Base-by-base conservation (phyloP, 2,329 filamentous ascomycete species). In the Shiraia sp. region DNA sequence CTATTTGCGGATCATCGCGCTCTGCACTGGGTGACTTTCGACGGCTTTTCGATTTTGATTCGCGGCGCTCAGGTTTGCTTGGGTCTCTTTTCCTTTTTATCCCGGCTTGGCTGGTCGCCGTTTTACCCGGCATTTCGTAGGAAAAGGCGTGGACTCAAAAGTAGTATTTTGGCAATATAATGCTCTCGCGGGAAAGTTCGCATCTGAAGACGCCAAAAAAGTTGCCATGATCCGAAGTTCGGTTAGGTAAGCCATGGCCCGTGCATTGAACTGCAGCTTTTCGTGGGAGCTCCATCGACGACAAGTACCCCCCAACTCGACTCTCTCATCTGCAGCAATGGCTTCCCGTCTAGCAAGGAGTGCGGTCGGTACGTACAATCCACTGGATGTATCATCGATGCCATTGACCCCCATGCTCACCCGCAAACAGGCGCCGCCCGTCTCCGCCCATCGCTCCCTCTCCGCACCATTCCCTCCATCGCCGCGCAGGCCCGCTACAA, bases 271-370 rank as follows among this genome's bases (percentile, higher is more conserved):
- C 51, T 51, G 51, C 55, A 59, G 32, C 38, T 41, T 35, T 35
- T 30, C 31, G 31, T 30, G 23, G 14, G 31, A 55, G 51, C 51
- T 55, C 27, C 32, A 32, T 45, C 49, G 47, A 55, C 53, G 43
- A 47, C 57, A 48, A 47, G 47, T 53, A 53, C 57, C 58, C 56
- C 55, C 57, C 51, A 57, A 56, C 61, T 71, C 64, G 58, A 62
- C 64, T 61, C 65, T 65, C 66, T 54, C 66, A 70, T 71, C 67
- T 51, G 34, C 81, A 75, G 88, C 80, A 87, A 97, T 97, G 92
- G 92, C 92, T 82, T 96, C 90, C 77, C 90, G 91, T 82, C 83
- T 97, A 80, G 90, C 87, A 83, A 90, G 88, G 83, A 91, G 85
- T 82, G 90, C 90, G 79, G 79, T 92, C 78, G 88, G 92, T 97